Conservation (phyloP, 1,284 basidiomycete genomes). For the Melampsora allii-populina region DNA sequence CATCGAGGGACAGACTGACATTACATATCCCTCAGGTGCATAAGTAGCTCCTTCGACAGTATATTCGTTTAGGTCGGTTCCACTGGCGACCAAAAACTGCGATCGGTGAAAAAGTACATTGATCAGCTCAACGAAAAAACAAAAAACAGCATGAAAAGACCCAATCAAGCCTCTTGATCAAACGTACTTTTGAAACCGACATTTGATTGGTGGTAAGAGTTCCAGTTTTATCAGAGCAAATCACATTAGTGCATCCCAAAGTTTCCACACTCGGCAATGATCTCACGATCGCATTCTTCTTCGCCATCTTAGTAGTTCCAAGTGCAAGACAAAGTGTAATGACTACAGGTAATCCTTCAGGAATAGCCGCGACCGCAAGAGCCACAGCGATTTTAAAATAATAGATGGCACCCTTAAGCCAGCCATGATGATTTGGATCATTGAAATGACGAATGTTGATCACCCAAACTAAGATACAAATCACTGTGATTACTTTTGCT, state of each 20-base stretch:
- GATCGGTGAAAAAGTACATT: not conserved
- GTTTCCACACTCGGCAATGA: slow-evolving; percentile 96
- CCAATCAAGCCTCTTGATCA: not conserved
- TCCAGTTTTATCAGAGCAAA: slow-evolving; percentile 96
- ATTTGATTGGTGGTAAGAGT: slow-evolving; percentile 66
- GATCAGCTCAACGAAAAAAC: not conserved
- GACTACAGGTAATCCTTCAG: slow-evolving; percentile 90
- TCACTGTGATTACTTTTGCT: slow-evolving; percentile 91
- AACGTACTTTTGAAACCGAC: slow-evolving; percentile 75
- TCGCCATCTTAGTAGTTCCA: slow-evolving; percentile 96
- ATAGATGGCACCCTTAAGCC: slow-evolving; percentile 85
- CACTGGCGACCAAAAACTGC: slow-evolving; percentile 72
- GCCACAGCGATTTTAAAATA: slow-evolving; percentile 98
- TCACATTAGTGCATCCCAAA: slow-evolving; percentile 90
- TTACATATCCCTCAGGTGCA: slow-evolving; percentile 72
- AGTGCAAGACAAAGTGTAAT: slow-evolving; percentile 94
- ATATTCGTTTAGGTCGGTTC: slow-evolving; percentile 64
- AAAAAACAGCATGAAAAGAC: not conserved
- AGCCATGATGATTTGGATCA: slow-evolving; percentile 84
- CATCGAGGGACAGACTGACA: slow-evolving; percentile 46
- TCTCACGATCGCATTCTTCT: slow-evolving; percentile 92
- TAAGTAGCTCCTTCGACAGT: slow-evolving; percentile 83
- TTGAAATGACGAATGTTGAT: slow-evolving; percentile 90
- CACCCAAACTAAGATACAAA: slow-evolving; percentile 92
- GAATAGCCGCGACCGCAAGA: slow-evolving; percentile 90